phyloP scores from a whole-genome alignment of 2,329 filamentous ascomycete species.

The Trichoderma koningii region DNA sequence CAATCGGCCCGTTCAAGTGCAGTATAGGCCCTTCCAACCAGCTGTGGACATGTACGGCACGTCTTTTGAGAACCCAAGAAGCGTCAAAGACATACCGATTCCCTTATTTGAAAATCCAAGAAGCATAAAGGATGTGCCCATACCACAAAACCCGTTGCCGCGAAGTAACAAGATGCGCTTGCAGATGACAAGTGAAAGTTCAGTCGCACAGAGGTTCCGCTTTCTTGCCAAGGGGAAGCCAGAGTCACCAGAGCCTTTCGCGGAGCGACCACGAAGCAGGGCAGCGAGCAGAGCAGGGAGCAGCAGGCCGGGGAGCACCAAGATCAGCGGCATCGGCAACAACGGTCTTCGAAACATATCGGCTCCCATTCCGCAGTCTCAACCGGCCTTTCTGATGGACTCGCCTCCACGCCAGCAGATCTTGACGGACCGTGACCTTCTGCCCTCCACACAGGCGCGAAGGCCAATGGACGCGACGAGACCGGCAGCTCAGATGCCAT shows the following conservation, averaged over 20 bases:
- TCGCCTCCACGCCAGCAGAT: constrained; percentile 35
- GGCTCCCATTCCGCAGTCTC: constrained; percentile 18
- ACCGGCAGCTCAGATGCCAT: constrained; percentile 21
- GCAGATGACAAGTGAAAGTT: constrained; percentile 24
- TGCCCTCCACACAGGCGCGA: constrained; percentile 41
- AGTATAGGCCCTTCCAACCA: constrained; percentile 14
- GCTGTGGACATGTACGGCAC: constrained; percentile 27
- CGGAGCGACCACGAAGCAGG: constrained; percentile 55
- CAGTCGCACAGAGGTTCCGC: constrained; percentile 42
- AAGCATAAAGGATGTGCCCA: background rate
- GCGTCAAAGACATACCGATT: background rate
- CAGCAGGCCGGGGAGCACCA: constrained; percentile 54
- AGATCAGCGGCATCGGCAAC: constrained; percentile 38
- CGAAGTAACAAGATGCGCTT: constrained; percentile 17
- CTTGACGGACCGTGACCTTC: constrained; percentile 41
- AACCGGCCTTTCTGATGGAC: constrained; percentile 40
- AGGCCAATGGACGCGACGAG: constrained; percentile 30
- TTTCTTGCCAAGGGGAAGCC: constrained; percentile 42
- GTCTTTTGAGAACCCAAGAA: constrained; percentile 9
- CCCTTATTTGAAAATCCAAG: constrained; percentile 7
- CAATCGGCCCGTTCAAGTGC: background rate
- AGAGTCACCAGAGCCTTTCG: constrained; percentile 35
- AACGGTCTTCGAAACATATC: constrained; percentile 26
- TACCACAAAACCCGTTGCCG: constrained; percentile 10
- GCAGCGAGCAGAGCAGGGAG: constrained; percentile 61